Evolutionary conservation across 805 yeast genomes (phyloP).

Genomic region (Blastobotrys parvus): DNA sequence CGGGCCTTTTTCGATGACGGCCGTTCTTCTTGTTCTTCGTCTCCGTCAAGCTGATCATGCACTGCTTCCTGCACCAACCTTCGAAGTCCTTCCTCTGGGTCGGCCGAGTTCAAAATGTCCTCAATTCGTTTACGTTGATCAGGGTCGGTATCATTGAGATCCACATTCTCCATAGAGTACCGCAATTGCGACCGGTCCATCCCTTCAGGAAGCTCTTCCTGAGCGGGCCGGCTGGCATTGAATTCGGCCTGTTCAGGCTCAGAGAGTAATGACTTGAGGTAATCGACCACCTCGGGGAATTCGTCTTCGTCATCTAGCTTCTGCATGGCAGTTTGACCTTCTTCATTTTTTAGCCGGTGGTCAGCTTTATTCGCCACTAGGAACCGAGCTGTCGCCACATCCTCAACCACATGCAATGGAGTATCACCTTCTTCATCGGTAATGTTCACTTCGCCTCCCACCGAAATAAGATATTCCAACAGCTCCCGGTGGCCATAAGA

Average conservation of each 20-base stretch:
- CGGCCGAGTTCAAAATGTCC: slow-evolving; percentile 65
- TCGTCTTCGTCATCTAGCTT: slow-evolving; percentile 81
- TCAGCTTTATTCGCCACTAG: slow-evolving; percentile 68
- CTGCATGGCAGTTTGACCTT: slow-evolving; percentile 64
- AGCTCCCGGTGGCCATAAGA: slow-evolving; percentile 78
- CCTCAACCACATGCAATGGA: slow-evolving; percentile 87
- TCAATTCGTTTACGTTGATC: slow-evolving; percentile 59
- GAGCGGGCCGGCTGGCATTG: slow-evolving; percentile 5
- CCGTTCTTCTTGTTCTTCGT: not conserved
- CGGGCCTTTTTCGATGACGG: slow-evolving; percentile 2
- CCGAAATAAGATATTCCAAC: slow-evolving; percentile 44
- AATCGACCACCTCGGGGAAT: slow-evolving; percentile 65
- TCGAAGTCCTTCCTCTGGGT: slow-evolving; percentile 71
- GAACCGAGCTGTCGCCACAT: slow-evolving; percentile 50
- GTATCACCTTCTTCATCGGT: slow-evolving; percentile 90
- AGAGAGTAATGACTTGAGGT: slow-evolving; percentile 42
- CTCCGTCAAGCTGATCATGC: slow-evolving; percentile 39
- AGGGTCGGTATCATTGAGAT: slow-evolving; percentile 37
- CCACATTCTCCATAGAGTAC: slow-evolving; percentile 19
- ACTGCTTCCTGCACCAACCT: slow-evolving; percentile 60
- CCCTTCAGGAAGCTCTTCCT: not conserved
- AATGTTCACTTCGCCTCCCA: slow-evolving; percentile 75
- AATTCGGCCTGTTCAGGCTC: slow-evolving; percentile 7
- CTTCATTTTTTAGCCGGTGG: slow-evolving; percentile 52
- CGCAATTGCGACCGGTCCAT: slow-evolving; percentile 18